Evolutionary conservation across 75 land plant genomes (phyloP), one percentile per base, ranked within the genome.

Genomic region (Sequoiadendron giganteum): DNA sequence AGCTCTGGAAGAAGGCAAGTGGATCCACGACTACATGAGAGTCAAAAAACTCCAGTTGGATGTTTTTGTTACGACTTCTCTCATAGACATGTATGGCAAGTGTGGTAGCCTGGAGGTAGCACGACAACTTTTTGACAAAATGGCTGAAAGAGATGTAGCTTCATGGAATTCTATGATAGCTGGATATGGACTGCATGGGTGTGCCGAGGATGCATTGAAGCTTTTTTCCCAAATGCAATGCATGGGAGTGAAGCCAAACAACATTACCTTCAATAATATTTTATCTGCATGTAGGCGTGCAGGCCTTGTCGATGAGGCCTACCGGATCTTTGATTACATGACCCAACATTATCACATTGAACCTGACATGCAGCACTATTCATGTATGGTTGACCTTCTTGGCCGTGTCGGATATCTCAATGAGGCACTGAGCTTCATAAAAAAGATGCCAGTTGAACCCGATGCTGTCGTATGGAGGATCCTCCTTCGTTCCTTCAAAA

Each of bases 111-210:
- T 86, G 18, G 48, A 87, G 43, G 45, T 40, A n/a, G 87, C 89
- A 43, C 36, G 79, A 18, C 78, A 21, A 47, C 36, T 88, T 9
- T 86, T 88, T 43, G 76, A 86, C 89, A 86, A 45, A 28, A 88
- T 86, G 56, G 16, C n/a, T 36, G 32, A 47, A 34, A 83, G 89
- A 48, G 86, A 89, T 73, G 90, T 85, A 16, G 82, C 55, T 14
- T 76, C 90, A 39, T 90, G 85, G 73, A 90, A 84, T 61, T 85
- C 47, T 16, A 58, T 90, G n/a, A 90, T 88, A 43, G 90, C 78
- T 15, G 90, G 65, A 18, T 76, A 77, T 28, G 25, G 32, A 52
- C 58, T 65, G 55, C 25, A 54, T 15, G 87, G 90, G 25, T 55
- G 43, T 28, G 90, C n/a, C 42, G 56, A 85, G 86, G 38, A 90